phyloP scores from a whole-genome alignment of 1,139 yeast species.

The Hansenula lynferdii region DNA sequence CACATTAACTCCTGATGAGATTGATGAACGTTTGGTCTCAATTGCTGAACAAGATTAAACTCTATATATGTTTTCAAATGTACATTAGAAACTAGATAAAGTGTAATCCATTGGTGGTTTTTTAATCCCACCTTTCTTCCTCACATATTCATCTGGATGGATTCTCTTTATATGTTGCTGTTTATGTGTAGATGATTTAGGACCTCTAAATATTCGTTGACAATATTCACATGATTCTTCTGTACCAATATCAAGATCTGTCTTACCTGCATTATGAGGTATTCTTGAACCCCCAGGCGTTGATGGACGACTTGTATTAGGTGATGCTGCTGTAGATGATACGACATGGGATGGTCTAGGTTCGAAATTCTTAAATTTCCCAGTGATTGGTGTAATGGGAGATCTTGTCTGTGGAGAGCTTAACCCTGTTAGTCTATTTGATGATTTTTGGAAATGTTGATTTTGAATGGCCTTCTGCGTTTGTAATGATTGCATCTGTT shows the following conservation, averaged over 20 bases:
- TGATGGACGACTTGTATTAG: not conserved
- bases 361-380: not conserved
- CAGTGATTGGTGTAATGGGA: not conserved
- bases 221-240: slow-evolving; percentile 29
- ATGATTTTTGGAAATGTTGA: slow-evolving; percentile 1
- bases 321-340: not conserved
- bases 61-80: not conserved
- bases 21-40: slow-evolving; percentile 88
- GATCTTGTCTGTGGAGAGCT: not conserved
- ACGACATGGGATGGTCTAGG: not conserved
- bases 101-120: not conserved
- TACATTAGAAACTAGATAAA: not conserved
- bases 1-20: slow-evolving; percentile 74
- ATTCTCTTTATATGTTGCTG: slow-evolving; percentile 41
- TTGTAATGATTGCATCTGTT: not conserved
- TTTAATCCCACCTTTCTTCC: slow-evolving; percentile 31
- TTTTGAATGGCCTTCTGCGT: not conserved
- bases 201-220: slow-evolving; percentile 38
- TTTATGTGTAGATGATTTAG: slow-evolving; percentile 40
- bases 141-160: slow-evolving; percentile 38
- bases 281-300: not conserved
- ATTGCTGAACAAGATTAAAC: slow-evolving; percentile 90
- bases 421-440: not conserved
- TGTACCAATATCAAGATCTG: slow-evolving; percentile 1
- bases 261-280: slow-evolving; percentile 5